Evolutionary conservation across 805 yeast species (phyloP).

Genomic region (Barnettozyma vustinii): DNA sequence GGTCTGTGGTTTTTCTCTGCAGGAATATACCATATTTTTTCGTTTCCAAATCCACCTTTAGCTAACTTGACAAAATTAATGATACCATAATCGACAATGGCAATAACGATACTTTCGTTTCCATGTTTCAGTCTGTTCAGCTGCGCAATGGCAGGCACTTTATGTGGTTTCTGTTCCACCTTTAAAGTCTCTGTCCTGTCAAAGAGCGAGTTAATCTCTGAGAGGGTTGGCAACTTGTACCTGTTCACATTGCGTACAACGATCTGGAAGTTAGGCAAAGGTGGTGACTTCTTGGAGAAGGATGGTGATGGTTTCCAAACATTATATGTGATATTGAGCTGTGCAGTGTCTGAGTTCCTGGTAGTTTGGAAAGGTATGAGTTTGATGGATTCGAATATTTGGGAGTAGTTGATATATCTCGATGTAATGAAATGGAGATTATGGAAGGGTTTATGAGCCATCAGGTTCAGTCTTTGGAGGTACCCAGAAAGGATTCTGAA

Average conservation of each 20-base stretch:
- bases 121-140: conserved; percentile 45
- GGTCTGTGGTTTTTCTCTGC: neutral
- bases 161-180: conserved; percentile 25
- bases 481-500: neutral
- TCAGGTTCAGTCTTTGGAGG: conserved; percentile 5
- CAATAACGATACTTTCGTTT: conserved; percentile 44
- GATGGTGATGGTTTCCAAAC: conserved; percentile 81
- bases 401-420: conserved; percentile 23
- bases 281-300: conserved; percentile 67
- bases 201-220: conserved; percentile 36
- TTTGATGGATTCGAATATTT: conserved; percentile 27
- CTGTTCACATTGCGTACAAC: conserved; percentile 47
- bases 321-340: conserved; percentile 37
- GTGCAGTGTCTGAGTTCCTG: conserved; percentile 13
- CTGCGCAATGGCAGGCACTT: conserved; percentile 22
- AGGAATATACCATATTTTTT: conserved; percentile 12
- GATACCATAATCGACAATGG: conserved; percentile 70
- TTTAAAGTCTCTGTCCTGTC: neutral
- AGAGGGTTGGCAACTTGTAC: conserved; percentile 40
- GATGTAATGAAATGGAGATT: conserved; percentile 13
- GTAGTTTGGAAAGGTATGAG: conserved; percentile 20
- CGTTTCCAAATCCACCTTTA: conserved; percentile 9
- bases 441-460: conserved; percentile 13
- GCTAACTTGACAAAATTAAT: conserved; percentile 39
- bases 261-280: conserved; percentile 70